Evolutionary conservation across 495 filamentous ascomycete genomes (phyloP).

Genomic region (Hypoxylon rickii): DNA sequence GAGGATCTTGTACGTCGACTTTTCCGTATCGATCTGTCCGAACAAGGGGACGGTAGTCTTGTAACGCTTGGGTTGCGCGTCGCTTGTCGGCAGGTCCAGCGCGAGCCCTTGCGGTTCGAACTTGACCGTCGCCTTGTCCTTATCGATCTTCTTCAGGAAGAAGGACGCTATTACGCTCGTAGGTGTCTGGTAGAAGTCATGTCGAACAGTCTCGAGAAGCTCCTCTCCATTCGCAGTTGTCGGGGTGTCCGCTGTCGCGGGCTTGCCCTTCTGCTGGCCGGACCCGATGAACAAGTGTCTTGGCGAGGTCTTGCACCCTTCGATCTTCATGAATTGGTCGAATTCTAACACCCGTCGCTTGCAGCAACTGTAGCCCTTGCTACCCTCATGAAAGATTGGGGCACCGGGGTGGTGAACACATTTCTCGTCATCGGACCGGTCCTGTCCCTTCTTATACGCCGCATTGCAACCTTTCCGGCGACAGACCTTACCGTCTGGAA

Average conservation of each 20-base stretch:
- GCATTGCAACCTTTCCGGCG: constrained; percentile 74
- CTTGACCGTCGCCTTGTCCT: constrained; percentile 69
- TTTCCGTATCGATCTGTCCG: constrained; percentile 70
- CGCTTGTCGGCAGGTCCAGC: constrained; percentile 82
- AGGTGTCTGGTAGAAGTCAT: constrained; percentile 95
- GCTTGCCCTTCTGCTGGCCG: constrained; percentile 61
- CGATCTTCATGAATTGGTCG: constrained; percentile 95
- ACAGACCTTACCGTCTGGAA: constrained; percentile 75
- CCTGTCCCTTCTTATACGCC: constrained; percentile 61
- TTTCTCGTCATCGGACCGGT: constrained; percentile 68
- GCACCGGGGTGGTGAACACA: constrained; percentile 85
- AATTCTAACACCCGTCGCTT: constrained; percentile 95
- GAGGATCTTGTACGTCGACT: constrained; percentile 80
- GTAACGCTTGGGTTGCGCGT: constrained; percentile 77
- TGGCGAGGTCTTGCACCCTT: constrained; percentile 81
- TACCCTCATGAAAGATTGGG: constrained; percentile 95
- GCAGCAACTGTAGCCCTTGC: constrained; percentile 96
- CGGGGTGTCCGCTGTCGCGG: constrained; percentile 41
- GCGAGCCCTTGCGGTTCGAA: constrained; percentile 63
- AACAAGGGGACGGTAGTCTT: constrained; percentile 75
- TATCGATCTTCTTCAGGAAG: constrained; percentile 97
- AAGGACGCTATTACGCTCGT: constrained; percentile 85
- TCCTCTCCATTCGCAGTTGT: constrained; percentile 59
- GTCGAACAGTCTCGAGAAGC: constrained; percentile 69
- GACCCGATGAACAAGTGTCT: constrained; percentile 87